Percentiles rank a stretch among this genome's conserved stretches.
These are phyloP conservation scores for Penicillium sp. DNA, from an alignment of 2,329 filamentous ascomycete species.

Conservation along the genomic window DNA sequence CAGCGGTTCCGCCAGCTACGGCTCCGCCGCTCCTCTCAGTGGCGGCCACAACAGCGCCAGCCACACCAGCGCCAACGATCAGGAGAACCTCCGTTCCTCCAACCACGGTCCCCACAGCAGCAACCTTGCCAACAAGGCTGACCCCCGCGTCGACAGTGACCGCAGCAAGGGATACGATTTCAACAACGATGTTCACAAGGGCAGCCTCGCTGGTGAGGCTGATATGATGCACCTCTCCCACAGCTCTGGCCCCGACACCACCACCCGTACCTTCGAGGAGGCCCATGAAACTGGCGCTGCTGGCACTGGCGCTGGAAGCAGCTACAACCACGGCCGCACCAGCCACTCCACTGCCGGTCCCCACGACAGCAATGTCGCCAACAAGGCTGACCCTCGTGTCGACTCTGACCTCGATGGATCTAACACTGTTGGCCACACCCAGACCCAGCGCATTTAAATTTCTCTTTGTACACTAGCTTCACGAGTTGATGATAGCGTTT, in stretches of 20 bases:
- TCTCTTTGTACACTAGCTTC: background rate
- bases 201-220: constrained; percentile 13
- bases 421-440: constrained; percentile 11
- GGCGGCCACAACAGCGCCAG: background rate
- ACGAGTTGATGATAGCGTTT: background rate
- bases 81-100: background rate
- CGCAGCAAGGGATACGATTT: constrained; percentile 13
- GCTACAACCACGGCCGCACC: constrained; percentile 12
- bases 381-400: constrained; percentile 10
- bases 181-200: constrained; percentile 17
- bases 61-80: background rate
- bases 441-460: constrained; percentile 11
- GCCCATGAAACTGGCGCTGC: constrained; percentile 11
- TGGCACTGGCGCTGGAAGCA: constrained; percentile 12
- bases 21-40: background rate
- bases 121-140: background rate
- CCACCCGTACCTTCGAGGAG: constrained; percentile 21
- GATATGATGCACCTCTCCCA: constrained; percentile 10
- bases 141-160: constrained; percentile 8
- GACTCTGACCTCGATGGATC: constrained; percentile 22
- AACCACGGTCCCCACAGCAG: background rate
- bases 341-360: constrained; percentile 14
- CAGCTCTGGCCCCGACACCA: constrained; percentile 13
- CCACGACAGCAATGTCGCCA: constrained; percentile 13
- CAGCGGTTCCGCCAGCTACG: background rate